Percentiles rank a stretch among this genome's conserved stretches.
Conservation (phyloP, 2,329 filamentous ascomycete genomes). For the Monosporascus sp. region DNA sequence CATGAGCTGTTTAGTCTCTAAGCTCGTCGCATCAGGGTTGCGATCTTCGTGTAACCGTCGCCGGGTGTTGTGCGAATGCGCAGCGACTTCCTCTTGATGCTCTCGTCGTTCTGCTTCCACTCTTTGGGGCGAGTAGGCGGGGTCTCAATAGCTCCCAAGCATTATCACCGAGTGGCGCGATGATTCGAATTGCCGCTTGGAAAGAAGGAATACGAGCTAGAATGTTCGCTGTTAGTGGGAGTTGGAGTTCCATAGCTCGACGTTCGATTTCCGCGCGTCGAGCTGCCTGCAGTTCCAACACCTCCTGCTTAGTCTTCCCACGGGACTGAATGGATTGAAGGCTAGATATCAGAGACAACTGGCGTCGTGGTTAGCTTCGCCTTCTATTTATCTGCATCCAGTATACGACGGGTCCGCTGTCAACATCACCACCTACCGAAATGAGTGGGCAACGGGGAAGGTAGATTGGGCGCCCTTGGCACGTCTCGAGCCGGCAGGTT, state of each 20-base stretch:
- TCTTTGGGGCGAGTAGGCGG: conserved; percentile 62
- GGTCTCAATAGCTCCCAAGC: conserved; percentile 67
- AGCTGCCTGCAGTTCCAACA: conserved; percentile 57
- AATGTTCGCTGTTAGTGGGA: conserved; percentile 57
- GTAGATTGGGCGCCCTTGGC: neutral
- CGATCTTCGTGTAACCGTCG: conserved; percentile 23
- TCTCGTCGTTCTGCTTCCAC: conserved; percentile 57
- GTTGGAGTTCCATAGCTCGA: conserved; percentile 59
- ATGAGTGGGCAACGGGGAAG: neutral
- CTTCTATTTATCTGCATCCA: conserved; percentile 4
- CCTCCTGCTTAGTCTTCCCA: conserved; percentile 53
- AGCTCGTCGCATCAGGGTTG: conserved; percentile 28
- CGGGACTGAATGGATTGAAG: conserved; percentile 12
- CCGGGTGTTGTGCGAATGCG: conserved; percentile 28
- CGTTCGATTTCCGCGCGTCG: conserved; percentile 67
- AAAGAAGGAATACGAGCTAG: conserved; percentile 69
- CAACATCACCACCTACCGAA: neutral
- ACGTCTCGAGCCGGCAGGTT: neutral
- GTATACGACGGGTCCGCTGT: neutral
- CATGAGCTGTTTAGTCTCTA: conserved; percentile 51
- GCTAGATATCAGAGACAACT: neutral
- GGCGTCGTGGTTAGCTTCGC: neutral
- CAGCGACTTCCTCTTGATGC: conserved; percentile 28
- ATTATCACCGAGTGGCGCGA: conserved; percentile 60
- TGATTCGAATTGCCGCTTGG: conserved; percentile 66